phyloP scores from a whole-genome alignment of 2,329 filamentous ascomycete species.

The Trichoderma afroharzianum region DNA sequence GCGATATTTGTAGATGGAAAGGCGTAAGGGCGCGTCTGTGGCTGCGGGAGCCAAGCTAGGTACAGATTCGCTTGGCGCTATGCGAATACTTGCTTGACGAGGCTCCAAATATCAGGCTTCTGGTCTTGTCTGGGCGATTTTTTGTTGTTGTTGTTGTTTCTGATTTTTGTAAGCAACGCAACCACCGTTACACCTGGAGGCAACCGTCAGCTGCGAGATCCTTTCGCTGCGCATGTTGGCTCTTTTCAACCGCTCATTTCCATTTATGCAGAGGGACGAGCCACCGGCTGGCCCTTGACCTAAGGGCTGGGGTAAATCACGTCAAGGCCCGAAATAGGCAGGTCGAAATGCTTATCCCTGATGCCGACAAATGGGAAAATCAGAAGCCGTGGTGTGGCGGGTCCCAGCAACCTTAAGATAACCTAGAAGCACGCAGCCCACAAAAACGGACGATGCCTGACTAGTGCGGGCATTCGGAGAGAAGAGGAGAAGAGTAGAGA shows the following conservation, averaged over 20 bases:
- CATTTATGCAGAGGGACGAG: not conserved
- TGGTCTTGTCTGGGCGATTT: not conserved
- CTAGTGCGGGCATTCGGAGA: slow-evolving; percentile 1
- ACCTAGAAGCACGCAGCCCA: not conserved
- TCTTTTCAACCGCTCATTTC: not conserved
- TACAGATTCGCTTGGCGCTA: not conserved
- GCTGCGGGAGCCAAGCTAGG: not conserved
- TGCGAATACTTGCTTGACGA: not conserved
- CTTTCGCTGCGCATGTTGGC: not conserved
- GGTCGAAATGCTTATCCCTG: slow-evolving; percentile 7
- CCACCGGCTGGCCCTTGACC: slow-evolving; percentile 2
- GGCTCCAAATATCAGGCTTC: not conserved
- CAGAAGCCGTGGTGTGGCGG: slow-evolving; percentile 1
- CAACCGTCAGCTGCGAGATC: not conserved
- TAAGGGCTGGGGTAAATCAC: slow-evolving; percentile 12
- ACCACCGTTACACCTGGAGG: not conserved
- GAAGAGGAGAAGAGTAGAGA: not conserved
- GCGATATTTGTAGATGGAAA: not conserved
- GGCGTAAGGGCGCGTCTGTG: not conserved
- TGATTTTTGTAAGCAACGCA: not conserved
- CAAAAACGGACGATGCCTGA: not conserved
- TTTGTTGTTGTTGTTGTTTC: not conserved
- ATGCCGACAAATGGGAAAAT: slow-evolving; percentile 3
- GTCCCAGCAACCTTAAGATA: slow-evolving; percentile 16
- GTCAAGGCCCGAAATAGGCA: slow-evolving; percentile 6